Evolutionary conservation across 495 filamentous ascomycete genomes (phyloP), one percentile per base, ranked within the genome.

Genomic region (Trypethelium eluteriae): DNA sequence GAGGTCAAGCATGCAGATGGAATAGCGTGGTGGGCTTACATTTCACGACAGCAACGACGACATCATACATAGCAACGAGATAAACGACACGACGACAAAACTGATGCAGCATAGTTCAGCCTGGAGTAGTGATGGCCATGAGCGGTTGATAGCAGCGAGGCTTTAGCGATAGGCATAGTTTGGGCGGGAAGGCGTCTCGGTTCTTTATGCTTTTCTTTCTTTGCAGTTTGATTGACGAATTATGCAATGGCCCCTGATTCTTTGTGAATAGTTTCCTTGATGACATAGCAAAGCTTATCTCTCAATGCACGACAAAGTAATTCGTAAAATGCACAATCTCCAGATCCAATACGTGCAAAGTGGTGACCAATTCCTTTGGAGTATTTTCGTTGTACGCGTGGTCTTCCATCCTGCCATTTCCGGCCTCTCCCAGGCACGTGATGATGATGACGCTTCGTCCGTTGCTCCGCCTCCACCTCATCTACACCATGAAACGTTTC

Each of bases 31-130:
- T 34, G 3, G 18, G 18, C 36, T 7, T 5, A 36, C 2, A n/a
- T 5, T 59, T 59, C 14, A 59, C 53, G 53, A 59, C 53, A 59
- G 53, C 53, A 59, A 59, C 53, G 53, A 59, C 53, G 14, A 10
- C 53, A 59, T 59, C 53, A 59, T 36, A 59, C 53, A 59, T 18
- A 59, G 53, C 53, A 7, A 59, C 53, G 53, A 59, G 53, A 36
- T 32, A 59, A 59, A 59, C 32, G 53, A 59, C 7, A 36, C 53
- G 32, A 59, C 32, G 53, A 59, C 32, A 59, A 3, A 3, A 34
- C 6, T 36, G 53, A 36, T 59, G 53, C 53, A 59, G 53, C 53
- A 59, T 59, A 59, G 53, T 32, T 18, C 7, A 9, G 53, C 5
- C 2, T 36, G 14, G 53, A 34, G 14, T 18, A 59, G 32, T n/a